Percentiles rank a stretch among this genome's conserved stretches.
Evolutionary conservation across 2,329 filamentous ascomycete genomes (phyloP).

Genomic region (Apiospora arundinis): DNA sequence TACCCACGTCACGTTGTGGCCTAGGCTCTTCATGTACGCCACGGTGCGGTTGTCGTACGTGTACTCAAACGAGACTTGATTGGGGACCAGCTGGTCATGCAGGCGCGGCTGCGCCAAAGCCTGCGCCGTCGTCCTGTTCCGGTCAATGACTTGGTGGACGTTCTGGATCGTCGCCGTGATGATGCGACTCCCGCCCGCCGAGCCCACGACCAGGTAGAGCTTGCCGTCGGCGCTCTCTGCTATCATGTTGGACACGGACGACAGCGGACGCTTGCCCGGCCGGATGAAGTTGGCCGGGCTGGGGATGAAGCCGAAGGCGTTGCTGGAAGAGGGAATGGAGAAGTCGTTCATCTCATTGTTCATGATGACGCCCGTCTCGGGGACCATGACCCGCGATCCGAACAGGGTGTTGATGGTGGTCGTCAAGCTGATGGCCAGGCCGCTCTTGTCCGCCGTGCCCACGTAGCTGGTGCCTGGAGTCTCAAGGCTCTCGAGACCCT

Average conservation of each 20-base stretch:
- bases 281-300: slow-evolving; percentile 76
- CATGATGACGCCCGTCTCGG: slow-evolving; percentile 82
- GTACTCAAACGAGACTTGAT: slow-evolving; percentile 73
- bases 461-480: slow-evolving; percentile 75
- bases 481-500: slow-evolving; percentile 52
- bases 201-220: slow-evolving; percentile 75
- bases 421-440: slow-evolving; percentile 77
- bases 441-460: slow-evolving; percentile 70
- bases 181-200: slow-evolving; percentile 84
- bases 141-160: slow-evolving; percentile 76
- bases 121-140: slow-evolving; percentile 62
- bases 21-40: slow-evolving; percentile 67
- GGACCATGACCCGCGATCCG: slow-evolving; percentile 76
- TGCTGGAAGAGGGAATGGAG: slow-evolving; percentile 72
- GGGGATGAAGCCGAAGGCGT: slow-evolving; percentile 80
- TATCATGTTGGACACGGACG: slow-evolving; percentile 79
- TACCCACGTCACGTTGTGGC: slow-evolving; percentile 79
- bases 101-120: slow-evolving; percentile 73
- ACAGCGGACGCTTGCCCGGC: slow-evolving; percentile 79
- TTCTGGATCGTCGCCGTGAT: slow-evolving; percentile 84
- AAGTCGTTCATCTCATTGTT: slow-evolving; percentile 74
- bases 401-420: slow-evolving; percentile 85
- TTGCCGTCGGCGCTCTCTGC: slow-evolving; percentile 72
- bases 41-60: slow-evolving; percentile 73
- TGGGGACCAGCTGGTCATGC: slow-evolving; percentile 83